A percentile compares a stretch with the other conserved stretches of the same genome.
phyloP scores from a whole-genome alignment of 495 filamentous ascomycete species.

The Podospora pseudocomata region DNA sequence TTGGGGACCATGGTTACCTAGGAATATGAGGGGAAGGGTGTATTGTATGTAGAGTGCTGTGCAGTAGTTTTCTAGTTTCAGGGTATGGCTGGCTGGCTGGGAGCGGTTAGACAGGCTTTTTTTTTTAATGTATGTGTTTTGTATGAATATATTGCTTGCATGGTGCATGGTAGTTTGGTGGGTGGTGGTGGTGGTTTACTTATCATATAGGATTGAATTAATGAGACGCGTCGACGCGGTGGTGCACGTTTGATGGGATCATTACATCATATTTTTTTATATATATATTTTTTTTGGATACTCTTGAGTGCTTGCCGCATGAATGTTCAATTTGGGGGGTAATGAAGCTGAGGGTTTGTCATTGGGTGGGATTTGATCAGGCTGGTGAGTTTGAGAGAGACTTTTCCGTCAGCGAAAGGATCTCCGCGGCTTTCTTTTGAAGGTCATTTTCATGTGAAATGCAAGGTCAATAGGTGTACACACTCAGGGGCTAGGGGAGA shows the following conservation, averaged over 20 bases:
- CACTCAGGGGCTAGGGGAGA: background rate
- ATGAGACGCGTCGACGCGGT: background rate
- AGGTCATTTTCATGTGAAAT: too few species aligned
- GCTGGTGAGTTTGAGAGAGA: too few species aligned
- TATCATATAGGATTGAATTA: background rate
- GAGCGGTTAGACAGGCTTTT: background rate
- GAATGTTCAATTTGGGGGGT: background rate
- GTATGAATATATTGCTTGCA: background rate
- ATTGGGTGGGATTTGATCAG: background rate
- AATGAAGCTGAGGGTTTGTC: background rate
- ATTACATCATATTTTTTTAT: background rate
- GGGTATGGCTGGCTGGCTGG: background rate
- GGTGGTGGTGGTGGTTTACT: background rate
- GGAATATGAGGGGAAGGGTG: background rate
- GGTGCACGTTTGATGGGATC: background rate
- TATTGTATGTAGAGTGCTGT: background rate
- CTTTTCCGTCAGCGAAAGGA: too few species aligned
- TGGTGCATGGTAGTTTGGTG: background rate
- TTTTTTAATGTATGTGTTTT: background rate
- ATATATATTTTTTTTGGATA: background rate
- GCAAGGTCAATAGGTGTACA: too few species aligned
- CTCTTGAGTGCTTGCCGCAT: background rate
- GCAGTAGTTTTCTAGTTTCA: background rate
- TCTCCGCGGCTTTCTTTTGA: too few species aligned
- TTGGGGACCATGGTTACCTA: background rate